Percentiles rank a stretch among this genome's conserved stretches.
Evolutionary conservation across 768 basidiomycete genomes (phyloP).

Genomic region (Coprinopsis sp.): DNA sequence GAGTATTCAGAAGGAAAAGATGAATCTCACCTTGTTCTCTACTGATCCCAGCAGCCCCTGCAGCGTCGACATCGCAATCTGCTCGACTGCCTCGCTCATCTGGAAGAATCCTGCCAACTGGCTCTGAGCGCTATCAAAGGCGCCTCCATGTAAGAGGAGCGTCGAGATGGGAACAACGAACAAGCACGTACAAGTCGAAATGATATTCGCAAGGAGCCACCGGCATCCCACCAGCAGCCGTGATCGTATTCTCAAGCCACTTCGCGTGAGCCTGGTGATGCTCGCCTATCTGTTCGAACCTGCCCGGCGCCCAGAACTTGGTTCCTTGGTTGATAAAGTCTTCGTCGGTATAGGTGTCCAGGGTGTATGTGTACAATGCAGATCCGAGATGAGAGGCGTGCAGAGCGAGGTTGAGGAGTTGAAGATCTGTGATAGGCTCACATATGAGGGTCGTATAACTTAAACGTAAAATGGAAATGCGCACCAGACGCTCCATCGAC

Average conservation of each 20-base stretch:
- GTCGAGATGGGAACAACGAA: conserved; percentile 21
- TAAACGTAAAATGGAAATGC: too few relatives aligned
- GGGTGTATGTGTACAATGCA: conserved; percentile 39
- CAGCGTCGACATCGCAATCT: conserved; percentile 54
- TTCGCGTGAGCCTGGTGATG: conserved; percentile 56
- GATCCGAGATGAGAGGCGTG: conserved; percentile 44
- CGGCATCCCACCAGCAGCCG: conserved; percentile 33
- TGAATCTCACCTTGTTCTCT: conserved; percentile 30
- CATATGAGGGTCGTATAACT: too few relatives aligned
- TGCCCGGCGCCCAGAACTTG: conserved; percentile 42
- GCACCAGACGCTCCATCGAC: too few relatives aligned
- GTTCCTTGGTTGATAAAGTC: conserved; percentile 47
- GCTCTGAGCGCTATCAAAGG: conserved; percentile 35
- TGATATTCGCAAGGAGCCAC: conserved; percentile 52
- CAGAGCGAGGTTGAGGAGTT: conserved; percentile 43
- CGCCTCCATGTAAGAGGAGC: not conserved
- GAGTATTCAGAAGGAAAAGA: not conserved
- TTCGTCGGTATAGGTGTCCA: conserved; percentile 40
- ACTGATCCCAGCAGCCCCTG: conserved; percentile 51
- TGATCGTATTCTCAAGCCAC: conserved; percentile 33
- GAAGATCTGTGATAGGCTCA: conserved; percentile 21
- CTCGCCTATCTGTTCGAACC: conserved; percentile 46
- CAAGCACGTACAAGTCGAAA: too few relatives aligned
- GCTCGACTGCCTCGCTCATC: conserved; percentile 49
- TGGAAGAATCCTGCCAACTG: conserved; percentile 46